These are phyloP conservation scores for Colletotrichum plurivorum DNA, from an alignment of 2,329 filamentous ascomycete species.

Conservation along the genomic window DNA sequence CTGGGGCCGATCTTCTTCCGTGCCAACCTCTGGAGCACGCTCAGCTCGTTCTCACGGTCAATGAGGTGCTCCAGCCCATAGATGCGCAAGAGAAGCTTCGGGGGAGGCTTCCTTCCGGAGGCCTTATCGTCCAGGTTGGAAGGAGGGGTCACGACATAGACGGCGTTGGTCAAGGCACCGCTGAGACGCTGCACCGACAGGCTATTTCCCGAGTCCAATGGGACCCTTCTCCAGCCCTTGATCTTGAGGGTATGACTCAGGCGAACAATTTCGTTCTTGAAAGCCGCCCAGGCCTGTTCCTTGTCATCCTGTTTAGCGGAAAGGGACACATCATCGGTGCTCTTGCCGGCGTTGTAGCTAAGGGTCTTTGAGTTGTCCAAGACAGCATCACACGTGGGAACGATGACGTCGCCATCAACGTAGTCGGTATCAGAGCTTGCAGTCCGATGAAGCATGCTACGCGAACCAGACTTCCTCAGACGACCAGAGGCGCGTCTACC, in stretches of 20 bases:
- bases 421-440: constrained; percentile 89
- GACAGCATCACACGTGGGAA: constrained; percentile 86
- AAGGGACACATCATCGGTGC: constrained; percentile 57
- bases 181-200: constrained; percentile 84
- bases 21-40: constrained; percentile 86
- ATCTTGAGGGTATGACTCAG: constrained; percentile 89
- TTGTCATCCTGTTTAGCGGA: constrained; percentile 68
- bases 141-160: constrained; percentile 93
- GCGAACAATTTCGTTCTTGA: constrained; percentile 93
- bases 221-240: constrained; percentile 91
- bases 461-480: constrained; percentile 55
- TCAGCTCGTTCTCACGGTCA: constrained; percentile 90
- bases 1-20: constrained; percentile 94
- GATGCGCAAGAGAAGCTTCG: constrained; percentile 87
- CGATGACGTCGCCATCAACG: constrained; percentile 83
- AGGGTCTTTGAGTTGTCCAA: constrained; percentile 94
- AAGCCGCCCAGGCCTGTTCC: constrained; percentile 83
- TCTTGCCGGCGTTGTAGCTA: constrained; percentile 72
- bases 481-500: constrained; percentile 58
- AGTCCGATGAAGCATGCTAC: constrained; percentile 58
- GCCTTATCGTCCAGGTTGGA: constrained; percentile 62
- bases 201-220: constrained; percentile 76
- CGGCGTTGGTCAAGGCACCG: constrained; percentile 94
- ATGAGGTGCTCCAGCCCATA: constrained; percentile 98
- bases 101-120: constrained; percentile 62